Evolutionary conservation across 768 basidiomycete species (phyloP).

Genomic region (Psilocybe cubensis): DNA sequence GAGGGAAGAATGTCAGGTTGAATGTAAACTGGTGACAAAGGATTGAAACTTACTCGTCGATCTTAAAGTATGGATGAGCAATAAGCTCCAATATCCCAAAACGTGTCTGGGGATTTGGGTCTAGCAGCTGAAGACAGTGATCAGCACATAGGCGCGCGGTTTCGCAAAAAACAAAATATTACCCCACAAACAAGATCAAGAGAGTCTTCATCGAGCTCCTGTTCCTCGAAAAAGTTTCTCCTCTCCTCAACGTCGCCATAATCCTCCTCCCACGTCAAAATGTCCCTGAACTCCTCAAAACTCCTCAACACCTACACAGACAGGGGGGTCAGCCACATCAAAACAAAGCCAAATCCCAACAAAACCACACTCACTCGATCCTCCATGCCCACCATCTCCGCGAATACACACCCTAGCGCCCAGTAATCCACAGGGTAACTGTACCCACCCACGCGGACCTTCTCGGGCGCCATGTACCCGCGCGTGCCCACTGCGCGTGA

Average conservation of each 20-base stretch:
- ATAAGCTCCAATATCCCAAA: neutral
- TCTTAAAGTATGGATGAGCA: neutral
- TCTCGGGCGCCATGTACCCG: neutral
- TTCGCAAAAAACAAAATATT: neutral
- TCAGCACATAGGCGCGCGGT: too few species aligned
- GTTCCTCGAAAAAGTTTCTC: neutral
- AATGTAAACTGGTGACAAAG: neutral
- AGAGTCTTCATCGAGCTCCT: neutral
- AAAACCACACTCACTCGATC: too few species aligned
- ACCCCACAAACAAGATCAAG: neutral
- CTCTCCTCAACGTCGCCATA: neutral
- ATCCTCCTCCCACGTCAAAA: neutral
- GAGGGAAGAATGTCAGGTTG: neutral
- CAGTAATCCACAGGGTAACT: constrained; percentile 2
- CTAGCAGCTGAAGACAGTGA: neutral
- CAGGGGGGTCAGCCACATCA: too few species aligned
- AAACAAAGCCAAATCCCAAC: too few species aligned
- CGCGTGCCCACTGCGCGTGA: neutral
- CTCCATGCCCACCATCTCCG: too few species aligned
- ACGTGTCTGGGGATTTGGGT: neutral
- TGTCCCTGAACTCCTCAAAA: too few species aligned
- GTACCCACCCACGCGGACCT: neutral
- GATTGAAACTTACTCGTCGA: neutral
- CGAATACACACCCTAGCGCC: neutral
- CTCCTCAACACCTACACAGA: too few species aligned